Base-by-base conservation (phyloP, 2,329 filamentous ascomycete species). In the Penicillium sp. region DNA sequence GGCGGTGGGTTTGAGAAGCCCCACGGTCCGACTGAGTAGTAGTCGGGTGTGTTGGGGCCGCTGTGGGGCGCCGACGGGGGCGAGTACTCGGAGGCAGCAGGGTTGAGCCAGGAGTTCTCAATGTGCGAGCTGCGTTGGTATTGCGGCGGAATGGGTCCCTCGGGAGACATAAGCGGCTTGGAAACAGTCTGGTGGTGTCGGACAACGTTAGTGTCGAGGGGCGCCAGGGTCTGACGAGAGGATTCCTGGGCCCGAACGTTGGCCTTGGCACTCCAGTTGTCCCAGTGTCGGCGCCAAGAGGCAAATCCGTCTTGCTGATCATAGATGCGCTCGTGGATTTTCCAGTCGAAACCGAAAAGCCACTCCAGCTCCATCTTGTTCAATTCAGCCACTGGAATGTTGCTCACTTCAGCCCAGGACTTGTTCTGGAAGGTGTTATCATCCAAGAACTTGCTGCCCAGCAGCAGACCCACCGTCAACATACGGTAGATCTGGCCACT, bases 401-500 rank as follows among this genome's bases (percentile, higher is more conserved):
- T 91, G 77, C 92, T 96, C 54, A 97, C 93, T 73, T 97, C 93
- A 5, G 93, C 91, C 93, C 93, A 97, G 1, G 93, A 96, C 57
- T 91, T 90, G 79, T 96, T 97, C 83, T 96, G 93, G 78, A 97
- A 97, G 5, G 93, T 97, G 79, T 96, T 96, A 82, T 96, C 93
- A 71, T 97, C 93, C 66, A 96, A 82, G 71, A 96, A 97, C 80
- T 97, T 97, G 86, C 92, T 96, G 61, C 92, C 93, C 55, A 97
- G 83, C 54, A 97, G 84, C 58, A 97, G 81, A 7, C 90, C 87
- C 39, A 94, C 90, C 6, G 92, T 96, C 64, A 96, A 84, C 80
- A 96, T 89, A 61, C 92, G 90, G 83, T 94, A 96, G 56, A 96
- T 85, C 73, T 95, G 88, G 45, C 89, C 89, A 56, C 81, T 85